Percentiles rank a stretch among this genome's conserved stretches.
Evolutionary conservation across 2,329 filamentous ascomycete genomes (phyloP).

Genomic region (Curvularia eragrostidis): DNA sequence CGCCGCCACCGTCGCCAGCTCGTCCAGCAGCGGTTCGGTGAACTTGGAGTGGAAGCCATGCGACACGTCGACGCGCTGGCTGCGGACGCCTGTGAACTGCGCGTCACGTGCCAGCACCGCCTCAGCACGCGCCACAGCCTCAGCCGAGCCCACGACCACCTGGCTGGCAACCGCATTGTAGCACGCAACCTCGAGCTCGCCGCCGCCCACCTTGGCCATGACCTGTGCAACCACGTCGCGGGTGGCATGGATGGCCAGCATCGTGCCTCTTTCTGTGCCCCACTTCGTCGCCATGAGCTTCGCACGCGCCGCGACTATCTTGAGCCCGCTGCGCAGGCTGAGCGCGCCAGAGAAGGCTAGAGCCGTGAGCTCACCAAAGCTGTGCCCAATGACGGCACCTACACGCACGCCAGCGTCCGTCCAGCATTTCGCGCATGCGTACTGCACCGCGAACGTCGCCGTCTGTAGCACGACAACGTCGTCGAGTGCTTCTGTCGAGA

Average conservation of each 20-base stretch:
- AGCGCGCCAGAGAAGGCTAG: slow-evolving; percentile 45
- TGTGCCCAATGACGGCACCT: slow-evolving; percentile 24
- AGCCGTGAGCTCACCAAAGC: slow-evolving; percentile 51
- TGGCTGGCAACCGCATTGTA: slow-evolving; percentile 47
- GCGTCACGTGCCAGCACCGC: neutral
- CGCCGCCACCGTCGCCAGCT: slow-evolving; percentile 21
- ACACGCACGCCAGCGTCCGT: neutral
- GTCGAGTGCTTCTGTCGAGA: neutral
- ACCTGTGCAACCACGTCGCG: slow-evolving; percentile 2
- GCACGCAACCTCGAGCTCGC: slow-evolving; percentile 53
- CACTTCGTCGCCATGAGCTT: slow-evolving; percentile 32
- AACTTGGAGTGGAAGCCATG: slow-evolving; percentile 37
- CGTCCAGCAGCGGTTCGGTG: slow-evolving; percentile 33
- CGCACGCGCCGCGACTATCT: slow-evolving; percentile 46
- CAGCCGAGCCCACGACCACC: slow-evolving; percentile 45
- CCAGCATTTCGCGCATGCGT: neutral
- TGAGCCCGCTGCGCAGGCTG: slow-evolving; percentile 36
- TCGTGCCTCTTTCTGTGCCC: slow-evolving; percentile 30
- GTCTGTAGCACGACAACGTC: slow-evolving; percentile 5
- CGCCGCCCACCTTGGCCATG: neutral
- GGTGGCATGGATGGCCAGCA: slow-evolving; percentile 24
- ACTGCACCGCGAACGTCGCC: neutral
- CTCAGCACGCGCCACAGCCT: slow-evolving; percentile 21
- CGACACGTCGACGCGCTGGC: slow-evolving; percentile 28
- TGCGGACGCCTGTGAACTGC: neutral